Percentiles rank a stretch among this genome's conserved stretches.
Evolutionary conservation across 176 grass and related monocot species (phyloP).

Genomic region (Pontederia crassipes): DNA sequence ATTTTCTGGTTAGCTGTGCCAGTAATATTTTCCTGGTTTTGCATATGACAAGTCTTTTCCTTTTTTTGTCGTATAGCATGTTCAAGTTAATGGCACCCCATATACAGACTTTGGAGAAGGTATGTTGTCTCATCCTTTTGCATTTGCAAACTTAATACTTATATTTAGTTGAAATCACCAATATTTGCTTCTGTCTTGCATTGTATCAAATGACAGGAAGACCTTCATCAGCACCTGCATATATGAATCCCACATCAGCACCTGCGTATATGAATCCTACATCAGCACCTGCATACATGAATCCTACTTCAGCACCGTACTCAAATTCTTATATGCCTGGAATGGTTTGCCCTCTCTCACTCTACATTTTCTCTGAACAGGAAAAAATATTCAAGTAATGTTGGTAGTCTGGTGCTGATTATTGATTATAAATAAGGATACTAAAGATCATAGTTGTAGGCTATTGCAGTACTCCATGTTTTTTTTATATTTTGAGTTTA

Average conservation of each 20-base stretch:
- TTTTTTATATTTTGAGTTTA: no score
- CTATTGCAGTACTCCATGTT: no score
- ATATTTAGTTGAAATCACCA: background rate
- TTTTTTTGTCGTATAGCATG: constrained; percentile 26
- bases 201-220: constrained; percentile 39
- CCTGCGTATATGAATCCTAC: constrained; percentile 31
- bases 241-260: constrained; percentile 26
- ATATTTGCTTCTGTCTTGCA: background rate
- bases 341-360: no score
- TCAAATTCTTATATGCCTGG: constrained; percentile 13
- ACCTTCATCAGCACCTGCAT: constrained; percentile 27
- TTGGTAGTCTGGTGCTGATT: no score
- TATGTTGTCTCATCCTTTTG: constrained; percentile 5
- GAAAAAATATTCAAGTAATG: no score
- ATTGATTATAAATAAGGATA: no score
- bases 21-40: background rate
- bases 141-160: background rate
- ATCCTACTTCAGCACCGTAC: constrained; percentile 30
- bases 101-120: constrained; percentile 45
- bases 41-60: background rate
- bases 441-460: no score
- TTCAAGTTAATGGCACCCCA: constrained; percentile 27
- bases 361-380: no score
- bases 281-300: constrained; percentile 21
- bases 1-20: background rate